These are phyloP conservation scores for Exophiala calicioides DNA, from an alignment of 2,329 filamentous ascomycete species.

Conservation along the genomic window DNA sequence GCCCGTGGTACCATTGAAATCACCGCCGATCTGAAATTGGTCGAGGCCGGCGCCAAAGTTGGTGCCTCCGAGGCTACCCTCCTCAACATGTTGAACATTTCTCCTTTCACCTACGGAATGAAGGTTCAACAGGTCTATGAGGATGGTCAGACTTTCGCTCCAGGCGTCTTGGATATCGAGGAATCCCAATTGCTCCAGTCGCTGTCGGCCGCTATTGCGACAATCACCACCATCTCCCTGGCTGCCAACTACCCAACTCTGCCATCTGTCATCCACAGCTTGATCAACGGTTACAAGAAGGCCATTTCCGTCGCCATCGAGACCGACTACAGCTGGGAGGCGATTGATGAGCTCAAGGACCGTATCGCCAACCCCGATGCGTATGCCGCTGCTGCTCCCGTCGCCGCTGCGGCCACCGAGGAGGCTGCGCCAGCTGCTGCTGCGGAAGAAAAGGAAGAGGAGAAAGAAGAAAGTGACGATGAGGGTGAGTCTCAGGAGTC, in stretches of 20 bases:
- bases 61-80: slow-evolving; percentile 98
- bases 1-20: slow-evolving; percentile 99
- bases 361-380: slow-evolving; percentile 98
- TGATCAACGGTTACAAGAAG: slow-evolving; percentile 99
- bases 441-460: slow-evolving; percentile 62
- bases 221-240: slow-evolving; percentile 88
- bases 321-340: slow-evolving; percentile 91
- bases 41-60: slow-evolving; percentile 90
- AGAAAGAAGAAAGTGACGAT: slow-evolving; percentile 66
- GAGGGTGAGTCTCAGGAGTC: slow-evolving; percentile 52
- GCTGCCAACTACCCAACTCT: slow-evolving; percentile 93
- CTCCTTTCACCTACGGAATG: slow-evolving; percentile 99
- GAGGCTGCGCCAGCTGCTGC: slow-evolving; percentile 54
- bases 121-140: slow-evolving; percentile 96
- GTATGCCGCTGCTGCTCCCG: slow-evolving; percentile 82
- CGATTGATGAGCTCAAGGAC: slow-evolving; percentile 98
- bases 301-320: slow-evolving; percentile 82
- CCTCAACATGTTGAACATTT: slow-evolving; percentile 99
- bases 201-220: slow-evolving; percentile 77
- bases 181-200: slow-evolving; percentile 90
- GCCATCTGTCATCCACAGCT: slow-evolving; percentile 91
- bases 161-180: slow-evolving; percentile 85
- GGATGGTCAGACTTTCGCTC: slow-evolving; percentile 86
- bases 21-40: slow-evolving; percentile 94
- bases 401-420: slow-evolving; percentile 58